Evolutionary conservation across 2,329 filamentous ascomycete genomes (phyloP).

Genomic region (Ceratocystis smalleyi): DNA sequence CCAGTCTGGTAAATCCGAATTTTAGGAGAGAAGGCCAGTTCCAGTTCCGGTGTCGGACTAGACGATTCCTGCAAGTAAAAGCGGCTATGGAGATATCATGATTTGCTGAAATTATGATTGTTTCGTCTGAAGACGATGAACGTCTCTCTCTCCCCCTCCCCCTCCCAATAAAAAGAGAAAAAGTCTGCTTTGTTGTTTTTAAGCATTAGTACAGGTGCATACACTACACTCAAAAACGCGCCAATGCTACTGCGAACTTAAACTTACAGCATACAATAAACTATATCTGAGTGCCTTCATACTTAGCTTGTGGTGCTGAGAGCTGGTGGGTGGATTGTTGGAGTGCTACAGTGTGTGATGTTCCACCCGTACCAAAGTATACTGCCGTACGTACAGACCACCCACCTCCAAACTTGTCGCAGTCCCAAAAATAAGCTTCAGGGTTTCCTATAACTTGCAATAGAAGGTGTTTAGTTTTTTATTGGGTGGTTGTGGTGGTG

Average conservation of each 20-base stretch:
- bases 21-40: neutral
- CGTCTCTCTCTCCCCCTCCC: neutral
- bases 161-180: too few relatives aligned
- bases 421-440: neutral
- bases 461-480: neutral
- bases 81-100: neutral
- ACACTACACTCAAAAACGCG: neutral
- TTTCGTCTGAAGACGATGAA: constrained; percentile 2
- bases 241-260: neutral
- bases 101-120: neutral
- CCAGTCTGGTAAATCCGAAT: neutral
- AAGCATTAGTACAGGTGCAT: neutral
- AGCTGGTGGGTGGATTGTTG: neutral
- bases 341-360: neutral
- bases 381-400: neutral
- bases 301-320: neutral
- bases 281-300: neutral
- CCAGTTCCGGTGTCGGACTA: neutral
- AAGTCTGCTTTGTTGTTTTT: too few relatives aligned
- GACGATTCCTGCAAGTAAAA: neutral
- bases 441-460: neutral
- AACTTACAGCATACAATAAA: neutral
- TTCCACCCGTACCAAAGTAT: neutral
- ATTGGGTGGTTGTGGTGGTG: neutral
- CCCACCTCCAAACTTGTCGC: neutral